Evolutionary conservation across 2,329 filamentous ascomycete species (phyloP).

Genomic region (Cordyceps tenuipes): DNA sequence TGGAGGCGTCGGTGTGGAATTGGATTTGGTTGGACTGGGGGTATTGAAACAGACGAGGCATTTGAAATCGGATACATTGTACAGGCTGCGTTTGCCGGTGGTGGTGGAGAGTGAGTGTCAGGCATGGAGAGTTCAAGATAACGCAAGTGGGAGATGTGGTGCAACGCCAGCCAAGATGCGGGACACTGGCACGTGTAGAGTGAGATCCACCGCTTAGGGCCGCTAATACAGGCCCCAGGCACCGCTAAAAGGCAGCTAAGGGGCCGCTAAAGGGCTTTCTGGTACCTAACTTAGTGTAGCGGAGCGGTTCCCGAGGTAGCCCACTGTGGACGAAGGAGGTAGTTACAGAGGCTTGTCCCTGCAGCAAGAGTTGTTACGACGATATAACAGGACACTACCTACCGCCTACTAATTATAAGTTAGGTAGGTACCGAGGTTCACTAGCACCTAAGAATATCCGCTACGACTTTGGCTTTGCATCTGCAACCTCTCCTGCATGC

Average conservation of each 20-base stretch:
- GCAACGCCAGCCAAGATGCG: not conserved
- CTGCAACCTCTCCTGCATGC: too few relatives aligned
- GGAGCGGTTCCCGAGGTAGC: too few relatives aligned
- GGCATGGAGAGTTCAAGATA: not conserved
- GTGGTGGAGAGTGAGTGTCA: not conserved
- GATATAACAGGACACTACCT: too few relatives aligned
- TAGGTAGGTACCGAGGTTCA: too few relatives aligned
- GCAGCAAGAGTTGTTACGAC: too few relatives aligned
- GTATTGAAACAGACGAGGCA: not conserved
- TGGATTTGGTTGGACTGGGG: not conserved
- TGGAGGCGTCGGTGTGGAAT: not conserved
- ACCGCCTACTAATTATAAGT: too few relatives aligned
- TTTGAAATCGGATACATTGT: not conserved
- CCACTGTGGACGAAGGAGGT: too few relatives aligned
- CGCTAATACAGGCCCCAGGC: not conserved
- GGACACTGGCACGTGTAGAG: not conserved
- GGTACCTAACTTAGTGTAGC: too few relatives aligned
- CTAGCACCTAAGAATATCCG: too few relatives aligned
- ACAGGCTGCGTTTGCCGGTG: not conserved
- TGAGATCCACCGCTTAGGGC: not conserved
- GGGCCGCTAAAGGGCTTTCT: too few relatives aligned
- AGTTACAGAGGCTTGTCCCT: not conserved
- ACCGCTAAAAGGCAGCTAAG: not conserved
- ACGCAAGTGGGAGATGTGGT: not conserved
- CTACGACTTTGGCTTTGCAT: too few relatives aligned